A percentile compares a stretch with the other conserved stretches of the same genome.
Conservation (phyloP, 331 rosid genomes). For the Saraca asoca region DNA sequence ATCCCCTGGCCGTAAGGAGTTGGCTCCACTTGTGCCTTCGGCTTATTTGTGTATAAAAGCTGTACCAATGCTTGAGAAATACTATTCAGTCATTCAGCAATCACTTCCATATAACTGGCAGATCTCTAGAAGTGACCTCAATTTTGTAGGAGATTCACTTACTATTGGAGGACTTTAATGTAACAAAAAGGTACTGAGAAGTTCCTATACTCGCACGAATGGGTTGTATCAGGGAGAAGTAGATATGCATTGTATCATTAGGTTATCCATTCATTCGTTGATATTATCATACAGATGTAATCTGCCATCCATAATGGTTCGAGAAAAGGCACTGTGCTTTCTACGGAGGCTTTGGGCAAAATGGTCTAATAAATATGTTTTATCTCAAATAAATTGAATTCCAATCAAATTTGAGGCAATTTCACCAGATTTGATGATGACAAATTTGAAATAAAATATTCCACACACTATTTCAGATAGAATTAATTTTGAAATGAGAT, state of each 20-base stretch:
- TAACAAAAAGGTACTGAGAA: constrained; percentile 35
- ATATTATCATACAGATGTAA: constrained; percentile 30
- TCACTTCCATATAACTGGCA: constrained; percentile 25
- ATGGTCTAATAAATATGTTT: too few species aligned
- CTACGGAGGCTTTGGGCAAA: too few species aligned
- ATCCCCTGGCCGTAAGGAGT: constrained; percentile 36
- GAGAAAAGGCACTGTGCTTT: too few species aligned
- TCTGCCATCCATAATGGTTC: constrained; percentile 5
- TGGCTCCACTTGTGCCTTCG: constrained; percentile 72
- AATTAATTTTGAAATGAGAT: too few species aligned
- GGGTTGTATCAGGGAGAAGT: constrained; percentile 36
- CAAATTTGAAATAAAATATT: too few species aligned
- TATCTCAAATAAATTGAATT: too few species aligned
- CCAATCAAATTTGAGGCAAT: too few species aligned
- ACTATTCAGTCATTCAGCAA: constrained; percentile 28
- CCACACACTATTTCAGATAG: too few species aligned
- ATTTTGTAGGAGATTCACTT: constrained; percentile 48
- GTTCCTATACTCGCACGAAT: constrained; percentile 31
- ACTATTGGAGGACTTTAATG: constrained; percentile 38
- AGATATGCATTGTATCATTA: constrained; percentile 39
- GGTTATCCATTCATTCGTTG: constrained; percentile 39
- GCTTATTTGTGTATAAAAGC: constrained; percentile 34
- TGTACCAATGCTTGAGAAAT: constrained; percentile 38
- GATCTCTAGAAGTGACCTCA: constrained; percentile 37
- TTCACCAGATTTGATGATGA: too few species aligned